Evolutionary conservation across 257 asterid species (phyloP).

Genomic region (Plectranthus barbatus): DNA sequence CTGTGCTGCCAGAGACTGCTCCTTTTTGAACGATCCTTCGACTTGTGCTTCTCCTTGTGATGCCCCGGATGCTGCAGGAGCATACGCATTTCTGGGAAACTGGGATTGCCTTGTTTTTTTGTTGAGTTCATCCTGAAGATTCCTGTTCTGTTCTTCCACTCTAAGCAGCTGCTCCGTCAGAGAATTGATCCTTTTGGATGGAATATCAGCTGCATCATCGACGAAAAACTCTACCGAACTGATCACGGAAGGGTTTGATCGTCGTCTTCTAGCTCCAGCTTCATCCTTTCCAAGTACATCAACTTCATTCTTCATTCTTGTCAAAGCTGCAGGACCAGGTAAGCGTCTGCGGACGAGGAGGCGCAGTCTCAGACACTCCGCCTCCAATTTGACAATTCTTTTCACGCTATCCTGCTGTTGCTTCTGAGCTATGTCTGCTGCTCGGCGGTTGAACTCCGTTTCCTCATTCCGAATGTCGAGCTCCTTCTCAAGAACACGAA

Average conservation of each 20-base stretch:
- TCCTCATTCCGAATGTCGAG: constrained; percentile 74
- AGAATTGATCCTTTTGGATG: constrained; percentile 26
- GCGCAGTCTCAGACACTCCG: constrained; percentile 73
- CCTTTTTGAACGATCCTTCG: constrained; percentile 19
- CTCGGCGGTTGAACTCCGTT: constrained; percentile 51
- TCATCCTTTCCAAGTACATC: constrained; percentile 43
- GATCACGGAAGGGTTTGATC: constrained; percentile 26
- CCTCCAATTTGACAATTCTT: constrained; percentile 52
- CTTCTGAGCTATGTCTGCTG: constrained; percentile 51
- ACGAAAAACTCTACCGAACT: constrained; percentile 28
- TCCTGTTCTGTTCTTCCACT: constrained; percentile 58
- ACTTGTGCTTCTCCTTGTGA: constrained; percentile 22
- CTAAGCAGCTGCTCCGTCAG: constrained; percentile 41
- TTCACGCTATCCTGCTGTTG: constrained; percentile 53
- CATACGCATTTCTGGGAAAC: constrained; percentile 9
- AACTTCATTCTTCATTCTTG: constrained; percentile 67
- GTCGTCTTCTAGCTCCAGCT: constrained; percentile 37
- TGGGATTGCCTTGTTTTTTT: constrained; percentile 27
- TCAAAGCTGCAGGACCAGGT: constrained; percentile 68
- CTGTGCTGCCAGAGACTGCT: constrained; percentile 13
- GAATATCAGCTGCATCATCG: constrained; percentile 28
- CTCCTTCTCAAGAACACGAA: constrained; percentile 72
- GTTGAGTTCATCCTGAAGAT: constrained; percentile 37
- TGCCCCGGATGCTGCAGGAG: constrained; percentile 21
- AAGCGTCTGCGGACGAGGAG: constrained; percentile 61